phyloP scores from a whole-genome alignment of 108 stramenopile genomes.

The Cyclotella choctawhatcheeana region DNA sequence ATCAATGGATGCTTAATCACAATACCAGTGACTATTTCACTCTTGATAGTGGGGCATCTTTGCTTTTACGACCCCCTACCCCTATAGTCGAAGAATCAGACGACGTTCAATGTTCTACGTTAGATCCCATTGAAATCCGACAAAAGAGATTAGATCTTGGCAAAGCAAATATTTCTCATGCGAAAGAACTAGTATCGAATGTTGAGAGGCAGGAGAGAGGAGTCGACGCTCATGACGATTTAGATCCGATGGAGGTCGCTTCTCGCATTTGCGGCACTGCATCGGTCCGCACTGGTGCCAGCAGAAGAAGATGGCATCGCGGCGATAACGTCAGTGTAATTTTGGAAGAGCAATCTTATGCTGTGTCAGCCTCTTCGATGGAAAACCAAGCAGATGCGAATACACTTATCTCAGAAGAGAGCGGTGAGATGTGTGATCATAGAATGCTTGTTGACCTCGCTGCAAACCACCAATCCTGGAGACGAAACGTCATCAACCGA shows the following conservation, averaged over 20 bases:
- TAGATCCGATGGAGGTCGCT: slow-evolving; percentile 56
- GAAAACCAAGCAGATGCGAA: slow-evolving; percentile 18
- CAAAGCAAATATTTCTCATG: slow-evolving; percentile 51
- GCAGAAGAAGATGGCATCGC: slow-evolving; percentile 61
- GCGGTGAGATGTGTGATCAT: slow-evolving; percentile 44
- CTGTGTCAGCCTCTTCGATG: slow-evolving; percentile 11
- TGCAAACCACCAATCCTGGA: slow-evolving; percentile 80
- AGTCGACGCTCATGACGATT: slow-evolving; percentile 37
- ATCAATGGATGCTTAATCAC: slow-evolving; percentile 35
- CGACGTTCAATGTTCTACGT: slow-evolving; percentile 1
- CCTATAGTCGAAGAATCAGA: slow-evolving; percentile 1
- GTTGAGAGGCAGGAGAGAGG: slow-evolving; percentile 74
- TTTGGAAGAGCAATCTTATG: slow-evolving; percentile 34
- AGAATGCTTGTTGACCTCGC: slow-evolving; percentile 69
- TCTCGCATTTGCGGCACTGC: slow-evolving; percentile 68
- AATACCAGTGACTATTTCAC: slow-evolving; percentile 43
- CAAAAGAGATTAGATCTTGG: slow-evolving; percentile 63
- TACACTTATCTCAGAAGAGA: slow-evolving; percentile 38
- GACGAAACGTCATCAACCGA: slow-evolving; percentile 65
- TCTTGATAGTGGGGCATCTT: slow-evolving; percentile 26
- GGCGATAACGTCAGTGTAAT: slow-evolving; percentile 37
- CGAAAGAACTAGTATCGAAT: slow-evolving; percentile 49
- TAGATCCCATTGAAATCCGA: slow-evolving; percentile 34
- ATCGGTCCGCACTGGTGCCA: slow-evolving; percentile 67
- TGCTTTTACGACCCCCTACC: slow-evolving; percentile 34